Evolutionary conservation across 2,329 filamentous ascomycete species (phyloP).

Genomic region (Juglanconis oblonga): DNA sequence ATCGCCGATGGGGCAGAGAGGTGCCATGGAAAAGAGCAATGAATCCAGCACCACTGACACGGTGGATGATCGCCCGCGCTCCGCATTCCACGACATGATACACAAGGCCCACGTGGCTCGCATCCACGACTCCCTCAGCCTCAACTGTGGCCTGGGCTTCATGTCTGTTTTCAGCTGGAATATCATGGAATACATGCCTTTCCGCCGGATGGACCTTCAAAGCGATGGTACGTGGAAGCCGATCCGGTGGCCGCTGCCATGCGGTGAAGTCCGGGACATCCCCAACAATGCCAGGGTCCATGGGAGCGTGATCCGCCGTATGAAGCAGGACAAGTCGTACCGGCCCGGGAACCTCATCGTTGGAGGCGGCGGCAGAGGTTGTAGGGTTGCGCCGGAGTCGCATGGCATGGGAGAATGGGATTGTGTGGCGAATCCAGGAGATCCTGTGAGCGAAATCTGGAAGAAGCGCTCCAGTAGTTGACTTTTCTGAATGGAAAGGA

Average conservation of each 20-base stretch:
- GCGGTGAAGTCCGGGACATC: constrained; percentile 75
- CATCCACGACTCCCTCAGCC: constrained; percentile 71
- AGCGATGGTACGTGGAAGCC: constrained; percentile 73
- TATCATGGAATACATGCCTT: constrained; percentile 78
- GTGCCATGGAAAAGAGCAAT: constrained; percentile 6
- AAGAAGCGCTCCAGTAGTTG: constrained; percentile 35
- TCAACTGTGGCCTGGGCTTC: constrained; percentile 54
- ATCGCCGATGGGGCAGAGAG: constrained; percentile 2
- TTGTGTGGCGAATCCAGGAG: constrained; percentile 60
- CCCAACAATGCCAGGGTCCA: constrained; percentile 69
- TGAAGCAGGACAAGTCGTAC: constrained; percentile 62
- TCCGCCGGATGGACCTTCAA: constrained; percentile 75
- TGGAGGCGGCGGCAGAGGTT: constrained; percentile 72
- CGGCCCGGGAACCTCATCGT: constrained; percentile 77
- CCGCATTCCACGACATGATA: constrained; percentile 56
- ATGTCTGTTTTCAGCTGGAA: constrained; percentile 66
- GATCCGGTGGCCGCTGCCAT: constrained; percentile 75
- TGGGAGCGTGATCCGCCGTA: constrained; percentile 69
- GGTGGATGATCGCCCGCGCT: constrained; percentile 22
- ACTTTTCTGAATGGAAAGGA: constrained; percentile 1
- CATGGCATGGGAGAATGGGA: constrained; percentile 72
- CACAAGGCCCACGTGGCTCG: constrained; percentile 50
- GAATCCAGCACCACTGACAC: background rate
- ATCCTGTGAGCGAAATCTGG: constrained; percentile 68
- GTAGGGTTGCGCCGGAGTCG: constrained; percentile 56